Base-by-base conservation (phyloP, 2,329 filamentous ascomycete species). In the Venturia nashicola region DNA sequence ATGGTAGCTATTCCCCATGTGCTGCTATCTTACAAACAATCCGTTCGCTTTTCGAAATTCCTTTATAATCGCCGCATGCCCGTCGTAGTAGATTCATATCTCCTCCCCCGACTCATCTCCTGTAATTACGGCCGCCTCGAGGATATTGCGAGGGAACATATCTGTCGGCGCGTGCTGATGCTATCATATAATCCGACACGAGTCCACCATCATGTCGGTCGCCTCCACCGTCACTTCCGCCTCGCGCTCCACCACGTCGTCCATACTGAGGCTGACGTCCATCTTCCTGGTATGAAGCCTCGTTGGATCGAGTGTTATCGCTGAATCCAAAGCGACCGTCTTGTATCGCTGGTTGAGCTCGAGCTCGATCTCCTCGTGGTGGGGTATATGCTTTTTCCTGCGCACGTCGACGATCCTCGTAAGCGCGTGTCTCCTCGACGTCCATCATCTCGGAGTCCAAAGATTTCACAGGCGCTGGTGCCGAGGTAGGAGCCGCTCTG, bases 311-410 rank as follows among this genome's bases (percentile, higher is more conserved):
- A 14, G 46, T 36, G 32, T 57, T 57, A 32, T 43, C 73, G 48
- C 68, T 72, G 68, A 77, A 79, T 39, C 76, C 77, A 62, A 73
- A 77, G 55, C 77, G 70, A 7, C 77, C 76, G 64, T 79, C 77
- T 66, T 78, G 74, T 63, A 74, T 75, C 54, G 71, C 74, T 23
- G 69, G 68, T 27, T 72, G 69, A 39, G 74, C 73, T 32, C 69
- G 69, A 39, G 74, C 73, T 27, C 69, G 68, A 36, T 73, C 71
- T 32, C 27, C 20, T 27, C 57, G 39, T 32, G 54, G 59, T 16
- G 43, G 36, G 8, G 36, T 61, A 48, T 43, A 36, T 20, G 59
- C 18, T 16, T 61, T 62, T 42, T 71, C 34, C 12, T 61, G 43
- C 54, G 40, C 59, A 9, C 44, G 54, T 43, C 61, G 57, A 2